Base-by-base conservation (phyloP, 371 early-diverging fungal species). In the Dinochytrium kinnereticum region DNA sequence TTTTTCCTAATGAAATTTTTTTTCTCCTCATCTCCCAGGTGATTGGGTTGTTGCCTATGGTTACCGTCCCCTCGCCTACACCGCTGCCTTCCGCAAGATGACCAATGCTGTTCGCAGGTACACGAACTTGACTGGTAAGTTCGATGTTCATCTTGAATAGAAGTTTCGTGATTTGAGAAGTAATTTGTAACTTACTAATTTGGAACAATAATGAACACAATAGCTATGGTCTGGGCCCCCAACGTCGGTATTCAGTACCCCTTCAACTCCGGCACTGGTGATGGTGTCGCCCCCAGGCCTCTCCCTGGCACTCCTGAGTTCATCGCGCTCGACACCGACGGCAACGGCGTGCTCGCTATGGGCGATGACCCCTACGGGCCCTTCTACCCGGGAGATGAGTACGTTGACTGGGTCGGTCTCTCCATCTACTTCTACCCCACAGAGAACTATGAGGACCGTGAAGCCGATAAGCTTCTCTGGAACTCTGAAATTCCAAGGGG, bases 401-500 rank as follows among this genome's bases (percentile, higher is more conserved):
- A 72, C 37, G 87, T 86, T 31, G 87, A 85, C 78, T 86, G 87
- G 87, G 80, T 86, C 50, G 84, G 84, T 19, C 49, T 83, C 31
- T 59, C 57, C 31, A 51, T 68, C 26, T 66, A 66, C 49, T 66
- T 34, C 28, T 66, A 66, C 66, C 66, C 64, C 57, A 19, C 55
- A 37, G 15, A 7, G 34, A 36, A 10, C 5, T 34, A 17, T 36
- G 15, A 31, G 34, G 61, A 37, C 61, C 10, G 10, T 7, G 26
- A 55, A 10, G 10, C 26, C 57, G 57, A 26, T 28, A 7, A 26
- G 10, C 64, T 10, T 10, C 7, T 15, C 26, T 26, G 10, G 15
- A 61, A 61, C 61, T 13, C 36, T 13, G 61, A 31, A 15, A 10
- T 37, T 34, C 61, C 61, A 10, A 24, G 13, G 7, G n/a, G 2